Evolutionary conservation across 1,284 basidiomycete genomes (phyloP), one percentile per base, ranked within the genome.

Genomic region (Farysia itapuensis): DNA sequence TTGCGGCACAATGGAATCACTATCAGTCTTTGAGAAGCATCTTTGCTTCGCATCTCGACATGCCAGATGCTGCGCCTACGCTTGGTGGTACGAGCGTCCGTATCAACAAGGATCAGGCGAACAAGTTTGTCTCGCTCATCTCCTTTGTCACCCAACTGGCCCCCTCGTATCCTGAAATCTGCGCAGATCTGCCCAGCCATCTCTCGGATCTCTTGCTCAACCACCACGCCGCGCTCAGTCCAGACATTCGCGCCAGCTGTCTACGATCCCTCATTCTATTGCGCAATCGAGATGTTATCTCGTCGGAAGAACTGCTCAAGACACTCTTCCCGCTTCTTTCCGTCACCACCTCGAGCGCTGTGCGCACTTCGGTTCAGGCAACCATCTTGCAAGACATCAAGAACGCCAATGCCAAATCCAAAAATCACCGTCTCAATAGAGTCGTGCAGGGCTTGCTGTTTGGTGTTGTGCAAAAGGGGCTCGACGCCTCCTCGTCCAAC

Each of bases 1-100:
- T 98, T 72, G 77, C 92, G n/a, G 90, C 93, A 60, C 95, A 98
- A 82, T 97, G 92, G 88, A 91, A 92, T 64, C 92, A 97, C 77
- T 97, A 92, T 79, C 85, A 89, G 67, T 89, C 86, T 48, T 85
- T 90, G 46, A 83, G 89, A 31, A 85, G 89, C 71, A 88, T 97
- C 63, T 90, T 92, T 75, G 82, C 72, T 24, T 67, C 72, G 23
- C 65, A 61, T 30, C 64, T 70, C 16, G 39, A 72, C 4, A 67
- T 64, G 14, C 43, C 45, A 15, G 9, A 9, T 28, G 39, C n/a
- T 7, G n/a, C 19, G 14, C 18, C 14, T 23, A 23, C 37, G 6
- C 12, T 24, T 11, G 26, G 26, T 11, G 59, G 46, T 35, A 19
- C 58, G 20, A 28, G 56, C 16, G 19, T 64, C 24, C 26, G 57